Percentiles rank a stretch among this genome's conserved stretches.
phyloP scores from a whole-genome alignment of 1,284 basidiomycete genomes.

The Neotropicomus parvogracilis region DNA sequence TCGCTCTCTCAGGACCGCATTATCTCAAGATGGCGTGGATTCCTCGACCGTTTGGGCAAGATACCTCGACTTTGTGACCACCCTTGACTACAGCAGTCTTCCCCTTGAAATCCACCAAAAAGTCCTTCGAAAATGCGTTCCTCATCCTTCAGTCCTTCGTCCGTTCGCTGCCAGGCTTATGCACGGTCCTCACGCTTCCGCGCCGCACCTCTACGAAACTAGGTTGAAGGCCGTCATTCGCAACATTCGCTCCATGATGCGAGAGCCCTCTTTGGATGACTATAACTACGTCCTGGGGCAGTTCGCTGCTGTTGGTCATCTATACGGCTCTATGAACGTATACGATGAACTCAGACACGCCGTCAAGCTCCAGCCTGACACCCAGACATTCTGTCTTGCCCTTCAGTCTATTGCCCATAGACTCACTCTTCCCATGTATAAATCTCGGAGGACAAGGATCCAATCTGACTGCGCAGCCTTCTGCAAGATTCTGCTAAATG shows the following conservation, averaged over 20 bases:
- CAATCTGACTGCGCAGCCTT: constrained; percentile 42
- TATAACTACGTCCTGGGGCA: constrained; percentile 71
- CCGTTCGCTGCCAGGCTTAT: constrained; percentile 39
- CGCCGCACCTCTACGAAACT: constrained; percentile 52
- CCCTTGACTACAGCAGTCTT: constrained; percentile 44
- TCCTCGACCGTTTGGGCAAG: constrained; percentile 54
- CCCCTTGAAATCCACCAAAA: constrained; percentile 63
- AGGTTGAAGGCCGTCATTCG: constrained; percentile 62
- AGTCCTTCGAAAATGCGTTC: constrained; percentile 63
- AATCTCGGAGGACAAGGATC: constrained; percentile 33
- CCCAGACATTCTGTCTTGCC: constrained; percentile 57
- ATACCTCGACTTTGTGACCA: constrained; percentile 54
- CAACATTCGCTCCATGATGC: constrained; percentile 58
- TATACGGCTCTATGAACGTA: constrained; percentile 53
- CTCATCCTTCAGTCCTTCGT: constrained; percentile 45
- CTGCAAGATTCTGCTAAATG: constrained; percentile 49
- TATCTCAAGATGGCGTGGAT: constrained; percentile 34
- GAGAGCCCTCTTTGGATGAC: constrained; percentile 54
- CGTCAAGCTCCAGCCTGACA: constrained; percentile 42
- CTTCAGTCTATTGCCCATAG: constrained; percentile 67
- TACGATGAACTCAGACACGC: constrained; percentile 52
- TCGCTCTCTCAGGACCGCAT: constrained; percentile 30
- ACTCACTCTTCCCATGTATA: constrained; percentile 52
- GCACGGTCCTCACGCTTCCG: constrained; percentile 32
- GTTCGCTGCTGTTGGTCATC: constrained; percentile 68